Conservation (phyloP, 495 filamentous ascomycete species). For the Pseudoneurospora amorphoporcata region DNA sequence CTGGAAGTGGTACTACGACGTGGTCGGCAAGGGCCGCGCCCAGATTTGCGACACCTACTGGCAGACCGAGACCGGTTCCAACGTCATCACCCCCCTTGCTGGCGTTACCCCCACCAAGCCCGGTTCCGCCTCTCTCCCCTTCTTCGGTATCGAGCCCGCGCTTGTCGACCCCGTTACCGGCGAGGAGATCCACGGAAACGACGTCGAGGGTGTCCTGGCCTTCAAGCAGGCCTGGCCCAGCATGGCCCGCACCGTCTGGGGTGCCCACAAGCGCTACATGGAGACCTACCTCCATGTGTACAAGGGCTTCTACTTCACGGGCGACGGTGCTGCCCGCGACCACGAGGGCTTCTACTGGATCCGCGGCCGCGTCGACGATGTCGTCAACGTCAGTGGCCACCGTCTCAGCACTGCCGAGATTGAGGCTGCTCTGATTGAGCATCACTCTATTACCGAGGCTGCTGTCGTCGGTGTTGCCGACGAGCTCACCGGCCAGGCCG, state of each 20-base stretch:
- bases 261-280: slow-evolving; percentile 96
- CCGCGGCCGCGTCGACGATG: slow-evolving; percentile 94
- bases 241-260: slow-evolving; percentile 98
- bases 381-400: slow-evolving; percentile 95
- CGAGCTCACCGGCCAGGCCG: slow-evolving; percentile 90
- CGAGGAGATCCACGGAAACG: slow-evolving; percentile 88
- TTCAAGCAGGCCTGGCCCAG: slow-evolving; percentile 99
- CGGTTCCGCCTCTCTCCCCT: slow-evolving; percentile 67
- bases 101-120: slow-evolving; percentile 73
- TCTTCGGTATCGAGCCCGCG: slow-evolving; percentile 97
- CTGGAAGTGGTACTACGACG: slow-evolving; percentile 99
- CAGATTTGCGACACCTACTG: slow-evolving; percentile 98
- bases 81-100: slow-evolving; percentile 72
- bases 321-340: slow-evolving; percentile 93
- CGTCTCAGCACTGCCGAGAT: slow-evolving; percentile 96
- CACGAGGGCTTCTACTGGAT: slow-evolving; percentile 99
- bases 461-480: slow-evolving; percentile 91
- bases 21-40: slow-evolving; percentile 86
- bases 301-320: slow-evolving; percentile 98
- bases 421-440: slow-evolving; percentile 90
- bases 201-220: slow-evolving; percentile 94
- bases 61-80: slow-evolving; percentile 98
- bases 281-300: slow-evolving; percentile 98
- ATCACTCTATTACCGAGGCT: slow-evolving; percentile 80
- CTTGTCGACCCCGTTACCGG: slow-evolving; percentile 97